Conservation (phyloP, 2,329 filamentous ascomycete genomes). For the Cladosporium sp. region DNA sequence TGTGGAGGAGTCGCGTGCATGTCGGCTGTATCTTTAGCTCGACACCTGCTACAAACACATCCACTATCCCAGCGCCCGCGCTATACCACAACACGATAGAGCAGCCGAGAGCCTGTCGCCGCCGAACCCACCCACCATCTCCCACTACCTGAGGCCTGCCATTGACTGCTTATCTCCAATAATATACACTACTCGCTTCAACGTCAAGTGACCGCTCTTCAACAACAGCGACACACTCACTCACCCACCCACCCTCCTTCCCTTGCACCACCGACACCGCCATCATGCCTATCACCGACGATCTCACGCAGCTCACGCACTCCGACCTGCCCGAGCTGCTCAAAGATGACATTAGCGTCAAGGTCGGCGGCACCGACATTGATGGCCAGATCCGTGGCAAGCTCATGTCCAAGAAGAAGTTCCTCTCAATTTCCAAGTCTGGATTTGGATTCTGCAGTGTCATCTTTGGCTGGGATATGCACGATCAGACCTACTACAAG, state of each 20-base stretch:
- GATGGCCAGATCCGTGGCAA: slow-evolving; percentile 88
- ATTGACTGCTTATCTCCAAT: neutral
- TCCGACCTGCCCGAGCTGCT: slow-evolving; percentile 68
- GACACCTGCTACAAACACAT: slow-evolving; percentile 4
- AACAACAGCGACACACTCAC: neutral
- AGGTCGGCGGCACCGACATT: slow-evolving; percentile 83
- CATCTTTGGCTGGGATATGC: slow-evolving; percentile 96
- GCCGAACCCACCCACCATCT: neutral
- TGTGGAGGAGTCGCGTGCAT: neutral
- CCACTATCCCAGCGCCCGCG: slow-evolving; percentile 7
- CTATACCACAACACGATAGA: slow-evolving; percentile 9
- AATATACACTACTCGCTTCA: neutral
- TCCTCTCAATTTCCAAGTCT: slow-evolving; percentile 74
- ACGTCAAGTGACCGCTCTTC: neutral
- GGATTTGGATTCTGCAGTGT: slow-evolving; percentile 95
- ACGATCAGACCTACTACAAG: slow-evolving; percentile 83
- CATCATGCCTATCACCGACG: slow-evolving; percentile 38
- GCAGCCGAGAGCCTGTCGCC: neutral
- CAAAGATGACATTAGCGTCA: slow-evolving; percentile 72
- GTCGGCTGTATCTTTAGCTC: neutral
- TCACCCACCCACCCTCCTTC: neutral
- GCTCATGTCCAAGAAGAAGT: slow-evolving; percentile 89
- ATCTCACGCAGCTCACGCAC: slow-evolving; percentile 53
- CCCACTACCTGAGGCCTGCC: neutral
- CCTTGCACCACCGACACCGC: neutral